Conservation (phyloP, 495 filamentous ascomycete species). For the Xylaria acuta region DNA sequence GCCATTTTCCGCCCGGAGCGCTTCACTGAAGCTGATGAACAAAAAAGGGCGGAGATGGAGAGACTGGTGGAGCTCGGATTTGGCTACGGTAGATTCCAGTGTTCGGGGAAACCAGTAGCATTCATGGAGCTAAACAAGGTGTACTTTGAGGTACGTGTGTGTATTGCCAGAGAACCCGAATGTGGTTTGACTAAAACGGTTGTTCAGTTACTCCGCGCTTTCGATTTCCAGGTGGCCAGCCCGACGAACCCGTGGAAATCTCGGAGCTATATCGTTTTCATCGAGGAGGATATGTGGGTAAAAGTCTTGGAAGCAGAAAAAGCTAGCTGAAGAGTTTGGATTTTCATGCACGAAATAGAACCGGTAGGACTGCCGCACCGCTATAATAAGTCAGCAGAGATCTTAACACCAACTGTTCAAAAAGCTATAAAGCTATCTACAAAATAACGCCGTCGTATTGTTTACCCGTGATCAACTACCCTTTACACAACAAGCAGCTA, state of each 20-base stretch:
- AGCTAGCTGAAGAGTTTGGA: neutral
- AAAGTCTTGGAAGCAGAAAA: neutral
- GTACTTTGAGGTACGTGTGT: conserved; percentile 57
- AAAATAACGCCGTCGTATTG: too few species aligned
- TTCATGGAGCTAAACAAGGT: conserved; percentile 62
- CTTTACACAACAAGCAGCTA: too few species aligned
- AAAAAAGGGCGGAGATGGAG: conserved; percentile 49
- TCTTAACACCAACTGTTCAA: too few species aligned
- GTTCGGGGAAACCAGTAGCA: conserved; percentile 53
- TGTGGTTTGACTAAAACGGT: neutral
- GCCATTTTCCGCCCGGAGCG: conserved; percentile 61
- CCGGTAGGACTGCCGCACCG: neutral
- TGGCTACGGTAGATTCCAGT: conserved; percentile 53
- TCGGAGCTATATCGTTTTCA: conserved; percentile 19
- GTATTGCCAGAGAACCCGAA: neutral
- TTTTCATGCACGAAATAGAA: neutral
- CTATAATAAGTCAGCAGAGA: neutral
- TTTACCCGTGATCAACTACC: too few species aligned
- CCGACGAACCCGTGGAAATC: conserved; percentile 45
- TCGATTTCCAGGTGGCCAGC: conserved; percentile 60
- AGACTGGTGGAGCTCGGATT: conserved; percentile 48
- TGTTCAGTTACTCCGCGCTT: conserved; percentile 31
- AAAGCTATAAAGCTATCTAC: too few species aligned
- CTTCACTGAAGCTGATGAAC: conserved; percentile 54
- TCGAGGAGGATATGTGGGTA: conserved; percentile 20